Conservation (phyloP, 768 basidiomycete genomes). For the Suillus hirtellus region DNA sequence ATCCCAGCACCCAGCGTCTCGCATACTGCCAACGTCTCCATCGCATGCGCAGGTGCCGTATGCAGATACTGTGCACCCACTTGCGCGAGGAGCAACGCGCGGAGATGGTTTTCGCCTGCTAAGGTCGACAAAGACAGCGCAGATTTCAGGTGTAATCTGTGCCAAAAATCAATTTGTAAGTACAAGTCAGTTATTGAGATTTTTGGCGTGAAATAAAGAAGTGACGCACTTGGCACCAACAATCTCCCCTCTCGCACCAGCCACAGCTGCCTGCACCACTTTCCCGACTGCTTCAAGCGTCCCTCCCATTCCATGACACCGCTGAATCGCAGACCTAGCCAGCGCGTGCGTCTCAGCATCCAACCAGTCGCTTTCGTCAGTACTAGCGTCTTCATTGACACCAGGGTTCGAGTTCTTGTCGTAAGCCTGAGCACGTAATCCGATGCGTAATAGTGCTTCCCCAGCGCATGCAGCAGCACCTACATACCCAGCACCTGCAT, state of each 20-base stretch:
- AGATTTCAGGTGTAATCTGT: slow-evolving; percentile 47
- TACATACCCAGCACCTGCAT: slow-evolving; percentile 39
- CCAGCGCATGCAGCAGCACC: slow-evolving; percentile 51
- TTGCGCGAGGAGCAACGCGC: slow-evolving; percentile 67
- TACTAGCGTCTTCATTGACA: not conserved
- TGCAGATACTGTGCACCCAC: slow-evolving; percentile 71
- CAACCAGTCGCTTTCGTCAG: not conserved
- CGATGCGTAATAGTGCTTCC: slow-evolving; percentile 51
- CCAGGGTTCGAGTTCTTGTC: no score
- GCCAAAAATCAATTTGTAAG: slow-evolving; percentile 20
- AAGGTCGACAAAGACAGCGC: slow-evolving; percentile 58
- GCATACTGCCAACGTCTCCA: slow-evolving; percentile 62
- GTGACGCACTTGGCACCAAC: slow-evolving; percentile 58
- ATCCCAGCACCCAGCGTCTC: slow-evolving; percentile 73
- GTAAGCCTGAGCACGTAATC: slow-evolving; percentile 27
- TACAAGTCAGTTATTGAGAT: slow-evolving; percentile 15
- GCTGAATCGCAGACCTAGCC: slow-evolving; percentile 40
- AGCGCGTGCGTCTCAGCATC: slow-evolving; percentile 31
- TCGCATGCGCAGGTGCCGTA: slow-evolving; percentile 69
- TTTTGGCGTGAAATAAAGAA: slow-evolving; percentile 13
- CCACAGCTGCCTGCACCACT: slow-evolving; percentile 49
- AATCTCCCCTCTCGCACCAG: slow-evolving; percentile 44
- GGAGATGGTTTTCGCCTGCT: slow-evolving; percentile 71
- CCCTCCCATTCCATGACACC: slow-evolving; percentile 51
- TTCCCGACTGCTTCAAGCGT: slow-evolving; percentile 55